A percentile compares a stretch with the other conserved stretches of the same genome.
Evolutionary conservation across 108 stramenopile species (phyloP).

Genomic region (Nitzschia putrida): DNA sequence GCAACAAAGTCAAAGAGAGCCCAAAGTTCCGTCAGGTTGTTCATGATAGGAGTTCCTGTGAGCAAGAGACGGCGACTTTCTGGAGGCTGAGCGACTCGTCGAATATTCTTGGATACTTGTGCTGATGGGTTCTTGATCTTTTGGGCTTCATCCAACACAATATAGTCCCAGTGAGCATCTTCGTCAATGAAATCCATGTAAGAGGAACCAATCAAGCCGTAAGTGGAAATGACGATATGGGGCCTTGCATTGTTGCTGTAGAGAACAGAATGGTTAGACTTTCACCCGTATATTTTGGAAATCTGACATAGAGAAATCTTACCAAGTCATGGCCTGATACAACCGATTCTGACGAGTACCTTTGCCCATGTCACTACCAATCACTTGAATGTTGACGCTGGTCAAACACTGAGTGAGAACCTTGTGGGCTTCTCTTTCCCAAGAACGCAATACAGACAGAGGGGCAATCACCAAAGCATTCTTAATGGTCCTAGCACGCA

Average conservation of each 20-base stretch:
- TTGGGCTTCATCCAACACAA: conserved; percentile 96
- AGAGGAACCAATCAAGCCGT: conserved; percentile 57
- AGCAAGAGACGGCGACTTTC: conserved; percentile 79
- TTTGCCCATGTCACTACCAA: conserved; percentile 48
- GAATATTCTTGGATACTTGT: conserved; percentile 59
- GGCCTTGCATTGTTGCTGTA: conserved; percentile 21
- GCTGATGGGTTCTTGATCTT: conserved; percentile 90
- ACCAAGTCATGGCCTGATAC: not conserved
- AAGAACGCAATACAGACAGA: conserved; percentile 63
- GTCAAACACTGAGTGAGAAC: conserved; percentile 52
- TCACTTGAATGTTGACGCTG: conserved; percentile 51
- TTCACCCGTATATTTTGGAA: too few species aligned
- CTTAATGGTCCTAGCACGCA: conserved; percentile 65
- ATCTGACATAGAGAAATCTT: not conserved
- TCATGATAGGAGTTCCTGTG: conserved; percentile 95
- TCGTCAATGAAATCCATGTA: conserved; percentile 10
- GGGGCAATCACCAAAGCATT: conserved; percentile 79
- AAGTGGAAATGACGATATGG: conserved; percentile 74
- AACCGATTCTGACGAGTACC: not conserved
- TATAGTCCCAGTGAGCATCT: conserved; percentile 81
- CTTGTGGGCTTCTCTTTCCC: conserved; percentile 73
- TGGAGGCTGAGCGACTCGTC: conserved; percentile 46
- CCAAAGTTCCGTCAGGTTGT: conserved; percentile 91
- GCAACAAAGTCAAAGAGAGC: conserved; percentile 91
- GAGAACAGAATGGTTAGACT: too few species aligned